phyloP scores from a whole-genome alignment of 1,284 basidiomycete species.

The Cutaneotrichosporon mucoides region DNA sequence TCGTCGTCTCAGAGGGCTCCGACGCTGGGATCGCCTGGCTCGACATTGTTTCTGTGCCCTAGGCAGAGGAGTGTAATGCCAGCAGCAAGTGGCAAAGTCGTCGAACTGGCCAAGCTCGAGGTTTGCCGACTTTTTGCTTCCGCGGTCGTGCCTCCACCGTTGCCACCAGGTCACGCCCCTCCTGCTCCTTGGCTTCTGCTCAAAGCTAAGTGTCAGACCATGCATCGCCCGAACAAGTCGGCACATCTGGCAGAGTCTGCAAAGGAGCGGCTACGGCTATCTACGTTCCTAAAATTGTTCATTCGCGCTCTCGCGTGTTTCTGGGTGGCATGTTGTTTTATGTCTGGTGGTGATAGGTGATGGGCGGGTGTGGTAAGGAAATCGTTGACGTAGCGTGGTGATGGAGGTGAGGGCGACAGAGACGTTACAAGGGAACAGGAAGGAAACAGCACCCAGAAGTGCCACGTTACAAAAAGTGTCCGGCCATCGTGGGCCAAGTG shows the following conservation, averaged over 20 bases:
- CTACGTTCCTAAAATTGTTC: not conserved
- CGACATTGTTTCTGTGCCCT: not conserved
- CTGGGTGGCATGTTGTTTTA: not conserved
- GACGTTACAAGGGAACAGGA: not conserved
- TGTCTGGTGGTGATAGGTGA: not conserved
- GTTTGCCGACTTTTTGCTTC: not conserved
- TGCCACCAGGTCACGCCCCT: not conserved
- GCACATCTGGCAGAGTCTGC: not conserved
- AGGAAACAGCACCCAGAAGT: not conserved
- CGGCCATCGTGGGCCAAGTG: not conserved
- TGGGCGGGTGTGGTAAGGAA: too few relatives aligned
- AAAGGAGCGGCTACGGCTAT: not conserved
- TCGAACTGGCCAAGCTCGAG: not conserved
- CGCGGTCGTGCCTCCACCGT: not conserved
- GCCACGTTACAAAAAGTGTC: slow-evolving; percentile 1
- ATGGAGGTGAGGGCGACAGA: not conserved
- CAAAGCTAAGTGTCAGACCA: not conserved
- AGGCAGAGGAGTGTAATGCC: not conserved
- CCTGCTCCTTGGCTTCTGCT: not conserved
- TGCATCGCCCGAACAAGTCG: not conserved
- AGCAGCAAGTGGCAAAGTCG: too few relatives aligned
- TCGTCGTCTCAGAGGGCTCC: not conserved
- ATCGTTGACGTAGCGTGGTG: not conserved
- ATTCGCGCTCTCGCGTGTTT: slow-evolving; percentile 1
- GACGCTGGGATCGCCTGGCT: not conserved